These are phyloP conservation scores for Bonia amplexicaulis DNA, from an alignment of 176 grass and related monocot genomes.

Conservation along the genomic window DNA sequence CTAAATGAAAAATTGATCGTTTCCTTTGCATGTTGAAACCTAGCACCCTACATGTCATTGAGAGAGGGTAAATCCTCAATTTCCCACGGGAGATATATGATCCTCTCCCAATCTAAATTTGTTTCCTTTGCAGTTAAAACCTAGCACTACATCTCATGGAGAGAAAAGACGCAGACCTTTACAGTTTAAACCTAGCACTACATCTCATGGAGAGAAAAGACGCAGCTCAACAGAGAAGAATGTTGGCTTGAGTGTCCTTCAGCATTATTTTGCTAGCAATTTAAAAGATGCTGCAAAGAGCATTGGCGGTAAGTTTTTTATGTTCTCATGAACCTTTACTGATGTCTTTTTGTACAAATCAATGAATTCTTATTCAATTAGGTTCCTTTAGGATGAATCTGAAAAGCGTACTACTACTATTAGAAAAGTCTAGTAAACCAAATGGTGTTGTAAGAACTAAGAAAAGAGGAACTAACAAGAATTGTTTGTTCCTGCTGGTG, in stretches of 20 bases:
- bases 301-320: constrained; percentile 51
- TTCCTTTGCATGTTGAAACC: too few relatives aligned
- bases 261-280: constrained; percentile 58
- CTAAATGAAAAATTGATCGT: too few relatives aligned
- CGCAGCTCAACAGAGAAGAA: constrained; percentile 37
- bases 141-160: too few relatives aligned
- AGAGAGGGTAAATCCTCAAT: too few relatives aligned
- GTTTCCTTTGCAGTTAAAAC: constrained; percentile 24
- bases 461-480: background rate
- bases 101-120: too few relatives aligned
- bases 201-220: constrained; percentile 27
- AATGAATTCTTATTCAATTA: background rate
- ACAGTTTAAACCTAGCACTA: background rate
- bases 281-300: constrained; percentile 79
- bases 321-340: background rate
- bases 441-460: background rate
- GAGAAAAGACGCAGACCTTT: too few relatives aligned
- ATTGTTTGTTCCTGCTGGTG: background rate
- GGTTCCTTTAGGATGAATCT: background rate
- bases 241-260: constrained; percentile 50
- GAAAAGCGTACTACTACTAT: background rate
- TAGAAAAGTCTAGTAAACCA: background rate
- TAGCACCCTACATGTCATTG: too few relatives aligned
- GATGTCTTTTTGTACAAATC: background rate
- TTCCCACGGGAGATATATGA: too few relatives aligned